phyloP scores from a whole-genome alignment of 768 basidiomycete genomes.

The Leccinum fibrillosum region DNA sequence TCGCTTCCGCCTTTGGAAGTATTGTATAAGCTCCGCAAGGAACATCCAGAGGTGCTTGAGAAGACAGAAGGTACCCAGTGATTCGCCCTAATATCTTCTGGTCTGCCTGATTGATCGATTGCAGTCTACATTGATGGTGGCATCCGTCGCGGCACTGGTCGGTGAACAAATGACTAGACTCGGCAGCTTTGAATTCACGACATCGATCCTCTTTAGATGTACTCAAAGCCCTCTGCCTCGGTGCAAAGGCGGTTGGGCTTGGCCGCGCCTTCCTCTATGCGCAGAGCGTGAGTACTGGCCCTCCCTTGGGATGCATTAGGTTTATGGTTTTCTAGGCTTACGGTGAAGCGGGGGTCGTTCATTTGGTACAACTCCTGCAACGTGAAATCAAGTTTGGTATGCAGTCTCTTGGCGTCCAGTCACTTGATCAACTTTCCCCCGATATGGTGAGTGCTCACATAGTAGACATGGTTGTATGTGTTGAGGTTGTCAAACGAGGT shows the following conservation, averaged over 20 bases:
- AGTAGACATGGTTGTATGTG: not conserved
- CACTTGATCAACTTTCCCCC: conserved; percentile 61
- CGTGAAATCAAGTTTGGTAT: conserved; percentile 77
- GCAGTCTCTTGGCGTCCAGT: conserved; percentile 69
- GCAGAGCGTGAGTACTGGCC: conserved; percentile 55
- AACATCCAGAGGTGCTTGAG: conserved; percentile 71
- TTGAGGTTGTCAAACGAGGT: conserved; percentile 36
- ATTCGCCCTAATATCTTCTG: not conserved
- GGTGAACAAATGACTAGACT: conserved; percentile 10
- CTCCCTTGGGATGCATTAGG: not conserved
- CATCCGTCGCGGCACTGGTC: conserved; percentile 74
- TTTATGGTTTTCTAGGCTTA: conserved; percentile 53
- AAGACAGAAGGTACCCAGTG: conserved; percentile 57
- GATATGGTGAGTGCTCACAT: conserved; percentile 57
- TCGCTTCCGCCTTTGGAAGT: conserved; percentile 78
- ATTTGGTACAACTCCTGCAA: conserved; percentile 62
- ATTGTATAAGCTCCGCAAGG: conserved; percentile 65
- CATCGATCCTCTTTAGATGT: conserved; percentile 48
- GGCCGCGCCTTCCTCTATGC: conserved; percentile 86
- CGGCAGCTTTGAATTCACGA: not conserved
- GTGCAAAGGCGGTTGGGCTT: conserved; percentile 82
- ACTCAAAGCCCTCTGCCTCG: conserved; percentile 85
- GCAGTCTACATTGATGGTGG: conserved; percentile 83
- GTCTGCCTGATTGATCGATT: conserved; percentile 3
- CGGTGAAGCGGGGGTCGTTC: conserved; percentile 68